Evolutionary conservation across 768 basidiomycete species (phyloP), one percentile per base, ranked within the genome.

Genomic region (Fomitopsis pulvina): DNA sequence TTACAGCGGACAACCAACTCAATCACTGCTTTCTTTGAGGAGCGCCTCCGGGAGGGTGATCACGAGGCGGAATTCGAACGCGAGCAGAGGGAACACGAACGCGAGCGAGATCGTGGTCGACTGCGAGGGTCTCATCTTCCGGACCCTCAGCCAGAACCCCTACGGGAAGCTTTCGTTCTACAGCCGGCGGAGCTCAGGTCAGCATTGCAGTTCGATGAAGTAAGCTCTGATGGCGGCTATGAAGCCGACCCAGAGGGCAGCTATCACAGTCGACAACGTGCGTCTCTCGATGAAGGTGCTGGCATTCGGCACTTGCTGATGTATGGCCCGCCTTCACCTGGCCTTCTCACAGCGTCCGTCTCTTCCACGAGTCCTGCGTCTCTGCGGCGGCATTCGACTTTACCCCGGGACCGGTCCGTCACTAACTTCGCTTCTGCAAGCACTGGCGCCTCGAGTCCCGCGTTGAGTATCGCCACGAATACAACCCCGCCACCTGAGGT

Each of bases 21-120:
- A 52, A 93, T 99, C 73, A 95, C 95, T 55, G 68, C 82, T 32
- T 97, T 92, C 69, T 95, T 96, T 58, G 95, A 99, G 71, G 87
- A 92, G 63, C 80, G 85, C 59, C 77, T 95, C 30, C 76, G 86
- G 40, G 87, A 90, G 55, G 81, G 76, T 47, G 85, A 91, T 65
- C 75, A 80, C 58, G 69, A 75, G 58, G 68, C 70, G 54, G 85
- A 87, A 62, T 63, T 69, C 18, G 86, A 87, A 63, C 80, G 79
- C 49, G 85, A 86, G 59, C 72, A 64, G 52, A 64, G 85, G 55
- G 72, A 64, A 45, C 57, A 54, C 43, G 67, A 68, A 42, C 67
- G 69, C 45, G 70, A 70, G 54, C 67, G 67, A 48, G 67, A 68
- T 46, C 66, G 73, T 52, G 81, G 79, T 52, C 66, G 68, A 22